These are phyloP conservation scores for Backusella westeae DNA, from an alignment of 192 early-diverging fungal genomes.

Conservation along the genomic window DNA sequence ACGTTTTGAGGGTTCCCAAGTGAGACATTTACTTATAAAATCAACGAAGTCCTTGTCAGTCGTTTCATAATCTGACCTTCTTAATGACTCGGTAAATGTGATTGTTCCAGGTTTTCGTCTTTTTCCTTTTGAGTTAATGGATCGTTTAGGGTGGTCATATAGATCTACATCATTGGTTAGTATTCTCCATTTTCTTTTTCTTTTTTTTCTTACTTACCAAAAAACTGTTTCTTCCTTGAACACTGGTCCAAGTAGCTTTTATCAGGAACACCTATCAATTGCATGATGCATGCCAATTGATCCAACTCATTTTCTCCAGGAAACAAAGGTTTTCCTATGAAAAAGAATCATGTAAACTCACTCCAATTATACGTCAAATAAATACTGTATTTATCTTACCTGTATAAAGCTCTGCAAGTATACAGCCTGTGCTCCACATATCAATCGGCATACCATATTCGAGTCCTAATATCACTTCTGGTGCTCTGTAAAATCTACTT, in stretches of 20 bases:
- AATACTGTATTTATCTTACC: conserved; percentile 29
- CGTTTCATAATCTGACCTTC: conserved; percentile 51
- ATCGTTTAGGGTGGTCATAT: conserved; percentile 51
- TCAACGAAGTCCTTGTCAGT: conserved; percentile 81
- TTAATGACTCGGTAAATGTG: conserved; percentile 71
- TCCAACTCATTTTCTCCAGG: conserved; percentile 97
- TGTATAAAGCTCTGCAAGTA: conserved; percentile 85
- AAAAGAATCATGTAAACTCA: not conserved
- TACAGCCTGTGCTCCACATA: conserved; percentile 96
- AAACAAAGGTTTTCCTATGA: conserved; percentile 77
- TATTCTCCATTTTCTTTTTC: too few relatives aligned
- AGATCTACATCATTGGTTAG: conserved; percentile 43
- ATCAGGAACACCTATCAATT: conserved; percentile 82
- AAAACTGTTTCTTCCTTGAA: conserved; percentile 80
- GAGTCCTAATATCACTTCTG: conserved; percentile 87
- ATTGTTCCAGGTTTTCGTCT: conserved; percentile 75
- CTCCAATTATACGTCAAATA: not conserved
- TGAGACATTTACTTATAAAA: conserved; percentile 82
- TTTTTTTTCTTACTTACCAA: conserved; percentile 56
- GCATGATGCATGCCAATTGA: conserved; percentile 93
- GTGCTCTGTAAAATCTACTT: conserved; percentile 92
- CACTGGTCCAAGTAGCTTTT: conserved; percentile 70
- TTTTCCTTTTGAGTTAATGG: conserved; percentile 89
- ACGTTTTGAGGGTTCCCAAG: conserved; percentile 90
- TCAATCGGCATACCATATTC: conserved; percentile 90